phyloP scores from a whole-genome alignment of 202 grass and related monocot species.

The Bolboschoenoplectus hybrid region DNA sequence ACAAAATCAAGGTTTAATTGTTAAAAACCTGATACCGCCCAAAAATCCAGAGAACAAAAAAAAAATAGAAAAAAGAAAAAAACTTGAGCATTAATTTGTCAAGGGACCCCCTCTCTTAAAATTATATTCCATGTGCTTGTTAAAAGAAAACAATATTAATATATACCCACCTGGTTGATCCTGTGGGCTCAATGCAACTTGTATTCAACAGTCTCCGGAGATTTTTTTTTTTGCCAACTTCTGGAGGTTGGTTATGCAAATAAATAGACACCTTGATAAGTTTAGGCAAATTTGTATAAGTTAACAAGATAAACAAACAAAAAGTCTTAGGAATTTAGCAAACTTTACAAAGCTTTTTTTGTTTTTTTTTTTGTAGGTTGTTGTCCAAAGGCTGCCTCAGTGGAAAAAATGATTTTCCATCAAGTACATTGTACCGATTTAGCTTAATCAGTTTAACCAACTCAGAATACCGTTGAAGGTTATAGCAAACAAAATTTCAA shows the following conservation, averaged over 20 bases:
- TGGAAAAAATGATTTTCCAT: slow-evolving; percentile 74
- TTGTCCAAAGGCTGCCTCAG: slow-evolving; percentile 80
- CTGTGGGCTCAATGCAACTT: not conserved
- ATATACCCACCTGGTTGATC: not conserved
- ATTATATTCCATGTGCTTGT: not conserved
- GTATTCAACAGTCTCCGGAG: not conserved
- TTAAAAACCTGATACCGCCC: not conserved
- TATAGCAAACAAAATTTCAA: slow-evolving; percentile 11
- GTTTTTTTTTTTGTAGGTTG: slow-evolving; percentile 47
- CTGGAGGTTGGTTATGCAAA: not conserved
- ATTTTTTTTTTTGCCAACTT: not conserved
- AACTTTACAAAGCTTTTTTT: not conserved
- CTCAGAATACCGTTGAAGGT: slow-evolving; percentile 26
- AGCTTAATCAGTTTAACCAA: not conserved
- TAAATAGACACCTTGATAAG: not conserved
- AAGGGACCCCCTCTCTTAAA: not conserved
- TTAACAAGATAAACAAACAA: not conserved
- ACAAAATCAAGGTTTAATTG: not conserved
- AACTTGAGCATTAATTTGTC: no score
- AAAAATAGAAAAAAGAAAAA: not conserved
- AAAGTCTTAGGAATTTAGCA: not conserved
- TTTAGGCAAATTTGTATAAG: not conserved
- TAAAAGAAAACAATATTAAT: not conserved
- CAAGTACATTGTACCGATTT: not conserved
- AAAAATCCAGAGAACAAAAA: not conserved